Conservation (phyloP, 2,329 filamentous ascomycete genomes). For the Lachnellula subtilissima region DNA sequence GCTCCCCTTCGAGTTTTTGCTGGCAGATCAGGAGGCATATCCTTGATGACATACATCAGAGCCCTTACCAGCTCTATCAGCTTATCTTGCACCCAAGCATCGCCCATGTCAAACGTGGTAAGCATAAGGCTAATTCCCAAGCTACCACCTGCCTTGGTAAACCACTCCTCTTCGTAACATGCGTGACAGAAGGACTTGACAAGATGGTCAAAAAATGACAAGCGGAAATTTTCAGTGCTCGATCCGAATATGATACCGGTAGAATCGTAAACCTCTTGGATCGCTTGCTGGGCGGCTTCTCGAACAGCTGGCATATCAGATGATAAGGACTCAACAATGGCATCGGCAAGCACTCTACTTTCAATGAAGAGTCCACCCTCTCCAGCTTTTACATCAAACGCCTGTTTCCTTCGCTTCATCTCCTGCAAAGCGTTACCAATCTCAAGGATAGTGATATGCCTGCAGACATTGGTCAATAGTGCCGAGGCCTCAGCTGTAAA, state of each 20-base stretch:
- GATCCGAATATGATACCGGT: constrained; percentile 75
- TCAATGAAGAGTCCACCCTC: constrained; percentile 87
- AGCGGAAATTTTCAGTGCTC: constrained; percentile 62
- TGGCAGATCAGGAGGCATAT: constrained; percentile 91
- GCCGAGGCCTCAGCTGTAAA: constrained; percentile 70
- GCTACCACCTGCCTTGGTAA: constrained; percentile 89
- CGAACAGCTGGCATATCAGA: constrained; percentile 78
- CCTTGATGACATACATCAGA: constrained; percentile 96
- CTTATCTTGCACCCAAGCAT: constrained; percentile 74
- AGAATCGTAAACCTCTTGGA: constrained; percentile 73
- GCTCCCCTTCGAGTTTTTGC: constrained; percentile 82
- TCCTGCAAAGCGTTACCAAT: constrained; percentile 80
- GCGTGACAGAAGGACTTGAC: constrained; percentile 85
- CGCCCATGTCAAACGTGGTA: constrained; percentile 77
- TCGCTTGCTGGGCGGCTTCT: constrained; percentile 73
- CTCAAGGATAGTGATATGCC: constrained; percentile 87
- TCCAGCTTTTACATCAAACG: constrained; percentile 79
- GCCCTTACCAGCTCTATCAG: constrained; percentile 86
- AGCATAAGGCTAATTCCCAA: constrained; percentile 85
- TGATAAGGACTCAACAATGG: constrained; percentile 82
- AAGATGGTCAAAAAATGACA: constrained; percentile 81
- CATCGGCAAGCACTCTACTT: constrained; percentile 80
- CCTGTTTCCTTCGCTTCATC: constrained; percentile 67
- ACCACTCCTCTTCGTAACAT: constrained; percentile 98
- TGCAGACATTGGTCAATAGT: constrained; percentile 76